Percentiles rank a stretch among this genome's conserved stretches.
Conservation (phyloP, 306 rosid species). For the Delonix regia region DNA sequence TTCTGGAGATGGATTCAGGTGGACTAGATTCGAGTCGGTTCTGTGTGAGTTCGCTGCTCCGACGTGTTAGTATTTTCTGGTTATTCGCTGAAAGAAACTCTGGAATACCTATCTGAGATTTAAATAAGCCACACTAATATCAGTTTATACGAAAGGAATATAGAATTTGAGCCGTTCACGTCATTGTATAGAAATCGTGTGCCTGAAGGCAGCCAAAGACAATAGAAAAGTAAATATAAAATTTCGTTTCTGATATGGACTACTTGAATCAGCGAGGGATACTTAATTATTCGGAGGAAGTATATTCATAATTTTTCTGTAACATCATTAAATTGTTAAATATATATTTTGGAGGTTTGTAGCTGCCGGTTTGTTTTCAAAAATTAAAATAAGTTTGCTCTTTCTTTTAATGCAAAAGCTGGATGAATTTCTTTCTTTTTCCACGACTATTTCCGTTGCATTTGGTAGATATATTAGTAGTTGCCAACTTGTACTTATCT, state of each 20-base stretch:
- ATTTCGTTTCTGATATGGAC: background rate
- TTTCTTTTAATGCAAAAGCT: constrained; percentile 10
- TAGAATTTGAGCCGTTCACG: constrained; percentile 13
- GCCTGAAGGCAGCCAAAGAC: background rate
- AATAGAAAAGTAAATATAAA: background rate
- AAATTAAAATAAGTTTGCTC: background rate
- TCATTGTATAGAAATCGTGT: background rate
- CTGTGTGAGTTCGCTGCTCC: background rate
- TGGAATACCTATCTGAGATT: constrained; percentile 6
- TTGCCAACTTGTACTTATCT: constrained; percentile 19
- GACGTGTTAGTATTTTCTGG: constrained; percentile 17
- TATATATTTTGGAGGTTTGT: background rate
- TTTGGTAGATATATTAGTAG: constrained; percentile 26
- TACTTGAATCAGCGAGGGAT: background rate
- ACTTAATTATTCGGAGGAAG: background rate
- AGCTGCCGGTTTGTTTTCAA: background rate
- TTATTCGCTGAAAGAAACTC: background rate
- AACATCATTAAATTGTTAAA: background rate
- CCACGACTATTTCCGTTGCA: background rate
- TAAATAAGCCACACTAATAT: background rate
- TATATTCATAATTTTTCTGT: background rate
- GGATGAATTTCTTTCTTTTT: background rate
- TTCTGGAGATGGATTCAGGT: background rate
- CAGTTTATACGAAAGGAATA: background rate
- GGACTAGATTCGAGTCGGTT: constrained; percentile 10